phyloP scores from a whole-genome alignment of 495 filamentous ascomycete species.

The Aspergillus sclerotioniger region DNA sequence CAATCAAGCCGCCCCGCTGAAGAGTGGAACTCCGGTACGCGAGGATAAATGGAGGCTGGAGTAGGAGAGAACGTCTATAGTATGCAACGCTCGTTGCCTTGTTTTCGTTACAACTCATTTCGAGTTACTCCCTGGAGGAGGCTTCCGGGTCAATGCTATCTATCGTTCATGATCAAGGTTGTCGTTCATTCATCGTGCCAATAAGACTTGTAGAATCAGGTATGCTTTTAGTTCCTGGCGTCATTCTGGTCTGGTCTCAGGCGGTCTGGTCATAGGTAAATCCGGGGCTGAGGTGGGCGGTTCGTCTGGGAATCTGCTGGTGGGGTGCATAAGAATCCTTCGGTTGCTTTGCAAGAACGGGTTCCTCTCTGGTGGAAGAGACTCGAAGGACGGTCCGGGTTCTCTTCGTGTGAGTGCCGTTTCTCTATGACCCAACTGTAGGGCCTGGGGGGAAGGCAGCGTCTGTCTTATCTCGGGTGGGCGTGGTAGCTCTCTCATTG shows the following conservation, averaged over 20 bases:
- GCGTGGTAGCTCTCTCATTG: conserved; percentile 35
- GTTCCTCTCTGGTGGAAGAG: conserved; percentile 27
- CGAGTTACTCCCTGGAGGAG: conserved; percentile 2
- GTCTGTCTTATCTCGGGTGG: conserved; percentile 33
- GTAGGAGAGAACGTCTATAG: background rate
- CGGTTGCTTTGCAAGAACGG: conserved; percentile 31
- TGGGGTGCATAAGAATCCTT: conserved; percentile 20
- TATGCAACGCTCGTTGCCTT: conserved; percentile 13
- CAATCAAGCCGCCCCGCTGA: conserved; percentile 11
- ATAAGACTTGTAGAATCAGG: conserved; percentile 7
- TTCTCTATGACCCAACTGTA: conserved; percentile 35
- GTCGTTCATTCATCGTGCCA: conserved; percentile 23
- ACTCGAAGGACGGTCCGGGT: conserved; percentile 16
- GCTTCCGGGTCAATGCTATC: conserved; percentile 19
- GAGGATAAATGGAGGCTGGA: background rate
- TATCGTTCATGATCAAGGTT: conserved; percentile 21
- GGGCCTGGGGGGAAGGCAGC: conserved; percentile 31
- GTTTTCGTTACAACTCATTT: conserved; percentile 16
- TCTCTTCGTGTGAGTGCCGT: conserved; percentile 25
- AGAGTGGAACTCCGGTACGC: conserved; percentile 4
- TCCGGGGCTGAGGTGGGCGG: conserved; percentile 11
- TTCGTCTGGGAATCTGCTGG: conserved; percentile 15
- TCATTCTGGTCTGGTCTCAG: conserved; percentile 24
- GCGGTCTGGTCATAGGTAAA: conserved; percentile 13
- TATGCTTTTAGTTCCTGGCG: background rate